These are phyloP conservation scores for Pestalotiopsis sp. DNA, from an alignment of 2,329 filamentous ascomycete genomes.

Conservation along the genomic window DNA sequence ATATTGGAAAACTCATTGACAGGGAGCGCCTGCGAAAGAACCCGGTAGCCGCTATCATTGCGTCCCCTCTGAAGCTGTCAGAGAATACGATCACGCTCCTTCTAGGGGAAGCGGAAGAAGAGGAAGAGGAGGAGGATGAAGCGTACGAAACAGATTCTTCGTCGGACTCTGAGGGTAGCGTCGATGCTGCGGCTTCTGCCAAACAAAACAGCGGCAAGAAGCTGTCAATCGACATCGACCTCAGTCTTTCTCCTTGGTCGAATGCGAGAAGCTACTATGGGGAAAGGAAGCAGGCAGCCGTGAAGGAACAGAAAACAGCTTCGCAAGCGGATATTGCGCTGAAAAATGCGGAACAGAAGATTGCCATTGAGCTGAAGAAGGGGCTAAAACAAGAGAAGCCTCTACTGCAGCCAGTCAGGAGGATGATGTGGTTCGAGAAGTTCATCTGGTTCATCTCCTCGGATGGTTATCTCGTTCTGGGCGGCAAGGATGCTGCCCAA, in stretches of 20 bases:
- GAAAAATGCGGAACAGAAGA: conserved; percentile 89
- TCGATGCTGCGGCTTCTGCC: conserved; percentile 32
- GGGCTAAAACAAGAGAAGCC: conserved; percentile 91
- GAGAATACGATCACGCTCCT: conserved; percentile 85
- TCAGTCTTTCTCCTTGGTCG: conserved; percentile 79
- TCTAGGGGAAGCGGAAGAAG: conserved; percentile 70
- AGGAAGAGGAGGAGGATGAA: conserved; percentile 60
- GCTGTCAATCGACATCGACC: conserved; percentile 81
- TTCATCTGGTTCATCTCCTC: conserved; percentile 95
- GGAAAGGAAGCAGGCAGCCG: conserved; percentile 79
- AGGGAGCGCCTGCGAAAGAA: conserved; percentile 82
- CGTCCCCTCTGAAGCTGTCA: conserved; percentile 83
- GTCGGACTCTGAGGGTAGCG: conserved; percentile 57
- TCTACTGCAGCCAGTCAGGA: conserved; percentile 78
- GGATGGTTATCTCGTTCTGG: conserved; percentile 90
- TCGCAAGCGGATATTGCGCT: conserved; percentile 81
- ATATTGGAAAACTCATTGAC: conserved; percentile 86
- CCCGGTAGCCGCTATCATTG: conserved; percentile 83
- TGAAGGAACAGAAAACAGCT: conserved; percentile 85
- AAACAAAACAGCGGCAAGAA: conserved; percentile 49
- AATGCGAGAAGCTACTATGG: conserved; percentile 94
- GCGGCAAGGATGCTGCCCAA: conserved; percentile 85
- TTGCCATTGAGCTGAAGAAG: conserved; percentile 82
- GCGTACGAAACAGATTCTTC: conserved; percentile 69
- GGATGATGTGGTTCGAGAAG: conserved; percentile 95